These are phyloP conservation scores for Heritiera fomes DNA, from an alignment of 345 rosid genomes.

Conservation along the genomic window DNA sequence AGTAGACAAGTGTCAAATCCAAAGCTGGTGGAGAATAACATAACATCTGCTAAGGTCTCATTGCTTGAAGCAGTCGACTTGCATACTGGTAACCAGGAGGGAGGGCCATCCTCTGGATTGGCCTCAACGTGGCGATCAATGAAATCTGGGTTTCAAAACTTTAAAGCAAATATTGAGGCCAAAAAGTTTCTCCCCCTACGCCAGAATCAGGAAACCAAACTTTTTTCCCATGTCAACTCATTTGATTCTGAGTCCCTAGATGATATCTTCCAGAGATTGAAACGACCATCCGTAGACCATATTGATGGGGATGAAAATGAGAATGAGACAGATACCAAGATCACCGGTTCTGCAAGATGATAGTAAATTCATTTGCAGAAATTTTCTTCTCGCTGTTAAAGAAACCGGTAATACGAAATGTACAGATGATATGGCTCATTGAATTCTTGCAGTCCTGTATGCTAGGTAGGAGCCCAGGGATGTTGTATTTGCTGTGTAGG, in stretches of 20 bases:
- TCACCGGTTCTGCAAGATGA: conserved; percentile 32
- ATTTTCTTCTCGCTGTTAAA: conserved; percentile 3
- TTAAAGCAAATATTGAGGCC: conserved; percentile 75
- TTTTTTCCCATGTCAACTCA: conserved; percentile 36
- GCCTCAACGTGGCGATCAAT: conserved; percentile 79
- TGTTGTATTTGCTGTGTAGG: conserved; percentile 1
- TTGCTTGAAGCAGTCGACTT: conserved; percentile 58
- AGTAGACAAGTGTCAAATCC: conserved; percentile 49
- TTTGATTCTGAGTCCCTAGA: conserved; percentile 66
- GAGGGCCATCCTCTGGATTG: conserved; percentile 54
- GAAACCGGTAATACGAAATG: conserved; percentile 26
- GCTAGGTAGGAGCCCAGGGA: conserved; percentile 8
- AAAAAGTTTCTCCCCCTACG: conserved; percentile 67
- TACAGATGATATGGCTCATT: conserved; percentile 25
- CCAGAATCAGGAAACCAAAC: conserved; percentile 50
- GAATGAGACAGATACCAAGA: conserved; percentile 22
- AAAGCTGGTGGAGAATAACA: conserved; percentile 54
- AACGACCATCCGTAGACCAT: conserved; percentile 56
- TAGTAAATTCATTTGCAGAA: conserved; percentile 19
- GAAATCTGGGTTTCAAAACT: conserved; percentile 81
- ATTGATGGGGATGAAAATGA: conserved; percentile 36
- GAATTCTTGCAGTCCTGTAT: not conserved
- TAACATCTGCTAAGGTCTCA: conserved; percentile 75
- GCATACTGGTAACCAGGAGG: conserved; percentile 30
- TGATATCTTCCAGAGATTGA: conserved; percentile 88